Base-by-base conservation (phyloP, 2,329 filamentous ascomycete genomes). In the Escovopsis sp. region DNA sequence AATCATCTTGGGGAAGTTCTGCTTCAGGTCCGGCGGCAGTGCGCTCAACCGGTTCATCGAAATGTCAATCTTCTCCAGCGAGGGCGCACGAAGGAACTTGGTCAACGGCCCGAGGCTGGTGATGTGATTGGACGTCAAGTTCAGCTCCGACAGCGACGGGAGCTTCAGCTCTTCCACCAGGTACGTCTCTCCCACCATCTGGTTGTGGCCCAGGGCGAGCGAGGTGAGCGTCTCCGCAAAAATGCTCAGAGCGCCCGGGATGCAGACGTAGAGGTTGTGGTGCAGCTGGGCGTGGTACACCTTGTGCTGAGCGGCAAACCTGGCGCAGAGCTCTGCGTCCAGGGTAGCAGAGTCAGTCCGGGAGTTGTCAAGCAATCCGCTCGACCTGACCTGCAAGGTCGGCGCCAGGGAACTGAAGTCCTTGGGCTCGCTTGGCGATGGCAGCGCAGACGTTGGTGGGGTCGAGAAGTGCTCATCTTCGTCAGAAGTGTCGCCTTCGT, bases 41-140 rank as follows among this genome's bases (percentile, higher is more conserved):
- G 72, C 71, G 1, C 77, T 73, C 28, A 96, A 64, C n/a, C 82
- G 78, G 57, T 96, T 96, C 49, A 82, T 74, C 23, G 82, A 86
- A 7, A 93, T 69, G 55, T 96, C 85, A 1, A 95, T 68, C 51
- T 82, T 82, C 42, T 81, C 75, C 6, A 96, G 70, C 6, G 64
- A 68, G 0, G 87, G 86, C 0, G 88, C 86, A n/a, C 72, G 69
- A 5, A 96, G 70, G 49, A 77, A 66, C 5, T 67, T 62, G 3
- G 76, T 70, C 12, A 96, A 63, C 1, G 81, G 75, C 1, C 73
- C 69, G 9, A 95, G 63, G 3, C 77, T 77, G 0, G 75, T 78
- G 46, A 95, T 75, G 38, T 79, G 79, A 56, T 91, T 89, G 23
- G 75, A 74, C 36, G 76, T 69, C 19, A 96, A 61, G 52, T 82